These are phyloP conservation scores for Neurospora sp. DNA, from an alignment of 495 filamentous ascomycete species.

Conservation along the genomic window DNA sequence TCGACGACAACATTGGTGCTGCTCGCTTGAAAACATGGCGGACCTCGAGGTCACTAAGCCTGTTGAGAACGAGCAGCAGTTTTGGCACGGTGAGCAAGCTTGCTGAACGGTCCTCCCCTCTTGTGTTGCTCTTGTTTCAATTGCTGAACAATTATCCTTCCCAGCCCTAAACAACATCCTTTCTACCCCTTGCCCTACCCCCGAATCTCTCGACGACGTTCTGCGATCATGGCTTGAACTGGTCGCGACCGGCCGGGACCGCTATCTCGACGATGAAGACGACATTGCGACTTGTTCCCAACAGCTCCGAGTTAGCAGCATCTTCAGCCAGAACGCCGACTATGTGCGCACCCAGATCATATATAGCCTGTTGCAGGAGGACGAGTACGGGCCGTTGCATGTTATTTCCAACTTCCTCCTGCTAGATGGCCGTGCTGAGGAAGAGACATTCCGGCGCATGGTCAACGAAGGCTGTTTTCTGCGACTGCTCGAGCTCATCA, in stretches of 20 bases:
- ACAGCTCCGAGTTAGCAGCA: conserved; percentile 60
- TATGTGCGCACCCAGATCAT: conserved; percentile 92
- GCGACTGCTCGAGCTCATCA: conserved; percentile 73
- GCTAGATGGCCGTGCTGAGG: conserved; percentile 75
- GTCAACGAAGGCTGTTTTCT: conserved; percentile 75
- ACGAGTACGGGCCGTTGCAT: conserved; percentile 67
- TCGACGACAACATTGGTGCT: conserved; percentile 2
- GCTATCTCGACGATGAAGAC: conserved; percentile 74
- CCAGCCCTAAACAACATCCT: conserved; percentile 77
- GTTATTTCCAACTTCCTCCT: conserved; percentile 80
- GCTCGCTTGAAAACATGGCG: conserved; percentile 34
- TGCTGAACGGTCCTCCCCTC: not conserved
- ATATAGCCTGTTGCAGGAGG: conserved; percentile 85
- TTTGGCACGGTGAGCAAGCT: conserved; percentile 70
- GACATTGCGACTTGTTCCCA: conserved; percentile 79
- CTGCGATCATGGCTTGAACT: conserved; percentile 76
- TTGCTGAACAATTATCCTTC: not conserved
- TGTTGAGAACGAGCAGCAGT: conserved; percentile 79
- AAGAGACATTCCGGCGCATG: conserved; percentile 74
- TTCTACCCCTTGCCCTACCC: conserved; percentile 54
- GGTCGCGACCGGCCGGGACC: conserved; percentile 67
- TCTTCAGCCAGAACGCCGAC: conserved; percentile 65
- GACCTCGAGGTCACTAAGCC: conserved; percentile 57
- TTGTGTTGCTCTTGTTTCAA: not conserved
- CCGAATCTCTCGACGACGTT: conserved; percentile 77